A percentile compares a stretch with the other conserved stretches of the same genome.
These are phyloP conservation scores for Trichosanthes cucumerina DNA, from an alignment of 306 rosid genomes.

Conservation along the genomic window DNA sequence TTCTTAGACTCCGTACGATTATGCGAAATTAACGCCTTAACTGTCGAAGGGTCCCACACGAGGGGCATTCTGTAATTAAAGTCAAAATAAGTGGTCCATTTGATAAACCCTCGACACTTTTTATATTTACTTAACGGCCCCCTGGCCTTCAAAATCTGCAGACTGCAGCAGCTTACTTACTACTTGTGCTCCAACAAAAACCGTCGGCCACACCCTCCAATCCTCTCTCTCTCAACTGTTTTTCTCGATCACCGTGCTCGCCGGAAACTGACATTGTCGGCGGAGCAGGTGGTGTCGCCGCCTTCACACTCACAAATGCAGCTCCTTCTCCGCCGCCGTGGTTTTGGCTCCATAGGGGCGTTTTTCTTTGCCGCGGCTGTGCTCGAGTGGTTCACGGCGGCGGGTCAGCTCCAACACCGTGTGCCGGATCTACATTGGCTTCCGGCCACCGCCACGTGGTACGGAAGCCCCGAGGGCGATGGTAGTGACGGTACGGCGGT, in stretches of 20 bases:
- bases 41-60: constrained; percentile 31
- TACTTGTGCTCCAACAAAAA: neutral
- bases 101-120: neutral
- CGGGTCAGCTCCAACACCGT: constrained; percentile 22
- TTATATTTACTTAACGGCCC: constrained; percentile 1
- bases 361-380: constrained; percentile 8
- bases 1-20: constrained; percentile 13
- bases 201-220: constrained; percentile 31
- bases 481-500: constrained; percentile 65
- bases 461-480: constrained; percentile 90
- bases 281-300: constrained; percentile 11
- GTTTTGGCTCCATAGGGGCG: constrained; percentile 8
- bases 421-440: constrained; percentile 47
- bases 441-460: constrained; percentile 86
- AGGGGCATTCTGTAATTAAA: constrained; percentile 33
- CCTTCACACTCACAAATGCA: constrained; percentile 27
- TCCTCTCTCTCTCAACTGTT: neutral
- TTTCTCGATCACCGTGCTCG: constrained; percentile 9
- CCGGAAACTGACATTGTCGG: constrained; percentile 12
- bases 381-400: neutral
- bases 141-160: neutral
- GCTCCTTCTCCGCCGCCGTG: constrained; percentile 15
- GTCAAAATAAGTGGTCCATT: neutral
- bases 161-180: neutral
- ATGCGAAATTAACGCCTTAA: constrained; percentile 51